A percentile compares a stretch with the other conserved stretches of the same genome.
These are phyloP conservation scores for Obba rivulosa DNA, from an alignment of 768 basidiomycete species.

Conservation along the genomic window DNA sequence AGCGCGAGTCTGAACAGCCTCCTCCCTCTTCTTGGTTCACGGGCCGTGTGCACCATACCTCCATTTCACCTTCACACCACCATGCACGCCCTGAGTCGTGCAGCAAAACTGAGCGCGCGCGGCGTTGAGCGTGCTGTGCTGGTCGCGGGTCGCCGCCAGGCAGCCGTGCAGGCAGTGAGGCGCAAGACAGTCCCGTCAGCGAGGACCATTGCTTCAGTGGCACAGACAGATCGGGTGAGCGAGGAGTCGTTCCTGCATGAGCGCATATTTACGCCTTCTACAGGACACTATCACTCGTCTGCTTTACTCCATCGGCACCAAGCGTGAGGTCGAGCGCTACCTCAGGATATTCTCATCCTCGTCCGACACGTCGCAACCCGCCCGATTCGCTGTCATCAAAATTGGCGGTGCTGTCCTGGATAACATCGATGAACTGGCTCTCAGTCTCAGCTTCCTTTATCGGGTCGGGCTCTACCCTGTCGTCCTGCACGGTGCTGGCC, in stretches of 20 bases:
- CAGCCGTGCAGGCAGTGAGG: conserved; percentile 35
- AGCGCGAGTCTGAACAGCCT: no score
- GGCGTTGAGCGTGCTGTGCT: conserved; percentile 38
- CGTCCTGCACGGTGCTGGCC: conserved; percentile 93
- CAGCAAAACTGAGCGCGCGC: conserved; percentile 6
- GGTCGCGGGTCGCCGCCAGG: conserved; percentile 38
- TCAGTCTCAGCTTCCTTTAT: conserved; percentile 94
- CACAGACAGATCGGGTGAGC: conserved; percentile 72
- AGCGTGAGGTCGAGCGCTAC: conserved; percentile 97
- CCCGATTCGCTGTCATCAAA: conserved; percentile 97
- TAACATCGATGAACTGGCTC: conserved; percentile 88
- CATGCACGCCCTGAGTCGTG: conserved; percentile 28
- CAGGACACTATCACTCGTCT: conserved; percentile 97
- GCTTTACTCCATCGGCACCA: conserved; percentile 93
- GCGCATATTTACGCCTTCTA: background rate
- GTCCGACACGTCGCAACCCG: conserved; percentile 81
- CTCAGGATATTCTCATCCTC: conserved; percentile 97
- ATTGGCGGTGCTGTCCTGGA: conserved; percentile 94
- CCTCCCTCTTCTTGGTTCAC: no score
- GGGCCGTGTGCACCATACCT: no score
- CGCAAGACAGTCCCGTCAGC: conserved; percentile 16
- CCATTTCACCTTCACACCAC: background rate
- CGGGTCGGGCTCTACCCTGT: conserved; percentile 97
- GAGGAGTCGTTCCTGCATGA: background rate
- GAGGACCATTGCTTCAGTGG: conserved; percentile 26